A percentile compares a stretch with the other conserved stretches of the same genome.
Conservation (phyloP, 2,329 filamentous ascomycete species). For the Pseudocercospora musae region DNA sequence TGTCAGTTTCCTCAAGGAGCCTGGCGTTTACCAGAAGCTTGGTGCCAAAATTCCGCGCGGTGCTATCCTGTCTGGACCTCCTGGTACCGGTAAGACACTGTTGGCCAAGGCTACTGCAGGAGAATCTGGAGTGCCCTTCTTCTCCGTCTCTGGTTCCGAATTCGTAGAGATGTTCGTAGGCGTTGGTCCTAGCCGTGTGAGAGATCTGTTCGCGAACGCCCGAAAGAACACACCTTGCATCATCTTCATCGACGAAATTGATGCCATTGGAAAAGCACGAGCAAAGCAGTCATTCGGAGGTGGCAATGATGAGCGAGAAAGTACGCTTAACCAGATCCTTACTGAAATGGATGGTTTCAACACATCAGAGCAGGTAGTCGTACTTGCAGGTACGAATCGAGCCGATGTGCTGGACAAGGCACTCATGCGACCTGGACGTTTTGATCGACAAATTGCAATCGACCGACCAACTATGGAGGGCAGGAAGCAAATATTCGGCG, state of each 20-base stretch:
- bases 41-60: conserved; percentile 97
- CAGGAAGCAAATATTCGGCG: conserved; percentile 90
- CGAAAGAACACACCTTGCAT: conserved; percentile 97
- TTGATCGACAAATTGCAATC: conserved; percentile 93
- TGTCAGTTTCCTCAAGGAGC: conserved; percentile 92
- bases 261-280: conserved; percentile 91
- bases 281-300: conserved; percentile 79
- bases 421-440: conserved; percentile 92
- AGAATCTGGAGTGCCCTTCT: conserved; percentile 96
- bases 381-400: conserved; percentile 93
- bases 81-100: conserved; percentile 96
- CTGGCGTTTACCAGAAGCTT: conserved; percentile 85
- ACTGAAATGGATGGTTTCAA: conserved; percentile 99
- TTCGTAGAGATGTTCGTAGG: conserved; percentile 99
- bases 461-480: conserved; percentile 96
- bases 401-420: conserved; percentile 93
- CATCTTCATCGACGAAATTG: conserved; percentile 99
- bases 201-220: conserved; percentile 90
- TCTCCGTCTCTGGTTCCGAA: conserved; percentile 95
- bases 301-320: conserved; percentile 95
- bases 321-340: conserved; percentile 94
- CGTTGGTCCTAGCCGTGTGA: conserved; percentile 91
- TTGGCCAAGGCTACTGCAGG: conserved; percentile 96
- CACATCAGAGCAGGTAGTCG: conserved; percentile 91
- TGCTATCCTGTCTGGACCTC: conserved; percentile 93